Percentiles rank a stretch among this genome's conserved stretches.
Conservation (phyloP, 2,329 filamentous ascomycete genomes). For the Trichoderma endophyticum region DNA sequence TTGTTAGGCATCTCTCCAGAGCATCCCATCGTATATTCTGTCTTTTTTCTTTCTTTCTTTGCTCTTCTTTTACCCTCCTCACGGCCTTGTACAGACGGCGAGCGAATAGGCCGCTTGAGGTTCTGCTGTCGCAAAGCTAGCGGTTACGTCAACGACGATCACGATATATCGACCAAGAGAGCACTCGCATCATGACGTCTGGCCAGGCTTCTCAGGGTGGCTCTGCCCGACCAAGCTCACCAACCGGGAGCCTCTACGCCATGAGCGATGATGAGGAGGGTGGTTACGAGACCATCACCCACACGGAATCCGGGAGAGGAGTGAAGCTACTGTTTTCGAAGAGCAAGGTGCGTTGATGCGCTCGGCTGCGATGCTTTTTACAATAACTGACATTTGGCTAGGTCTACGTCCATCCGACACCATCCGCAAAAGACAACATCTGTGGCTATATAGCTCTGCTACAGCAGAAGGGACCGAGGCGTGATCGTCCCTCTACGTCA, state of each 20-base stretch:
- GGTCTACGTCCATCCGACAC: slow-evolving; percentile 95
- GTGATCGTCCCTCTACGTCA: slow-evolving; percentile 37
- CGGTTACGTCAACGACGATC: slow-evolving; percentile 8
- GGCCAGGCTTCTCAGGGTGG: slow-evolving; percentile 1
- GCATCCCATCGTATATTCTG: neutral
- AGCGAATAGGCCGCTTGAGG: neutral
- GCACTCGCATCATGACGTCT: slow-evolving; percentile 10
- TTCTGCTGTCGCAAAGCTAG: neutral
- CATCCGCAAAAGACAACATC: slow-evolving; percentile 93
- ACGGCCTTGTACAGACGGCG: neutral
- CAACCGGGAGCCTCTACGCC: slow-evolving; percentile 86
- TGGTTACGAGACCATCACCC: slow-evolving; percentile 90
- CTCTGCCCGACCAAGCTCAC: slow-evolving; percentile 52
- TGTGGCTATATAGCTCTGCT: slow-evolving; percentile 88
- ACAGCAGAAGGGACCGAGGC: slow-evolving; percentile 69
- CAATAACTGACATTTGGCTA: slow-evolving; percentile 33
- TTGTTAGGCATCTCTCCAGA: neutral
- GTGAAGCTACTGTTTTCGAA: slow-evolving; percentile 95
- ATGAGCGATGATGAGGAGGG: slow-evolving; percentile 95
- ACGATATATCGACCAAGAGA: neutral
- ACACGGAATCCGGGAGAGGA: slow-evolving; percentile 70
- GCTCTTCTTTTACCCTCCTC: neutral
- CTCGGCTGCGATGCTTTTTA: neutral
- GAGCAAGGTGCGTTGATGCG: slow-evolving; percentile 67
- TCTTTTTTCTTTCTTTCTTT: neutral